Percentiles rank a stretch among this genome's conserved stretches.
These are phyloP conservation scores for Yamadazyma pseudoaaseri DNA, from an alignment of 1,139 yeast species.

Conservation along the genomic window DNA sequence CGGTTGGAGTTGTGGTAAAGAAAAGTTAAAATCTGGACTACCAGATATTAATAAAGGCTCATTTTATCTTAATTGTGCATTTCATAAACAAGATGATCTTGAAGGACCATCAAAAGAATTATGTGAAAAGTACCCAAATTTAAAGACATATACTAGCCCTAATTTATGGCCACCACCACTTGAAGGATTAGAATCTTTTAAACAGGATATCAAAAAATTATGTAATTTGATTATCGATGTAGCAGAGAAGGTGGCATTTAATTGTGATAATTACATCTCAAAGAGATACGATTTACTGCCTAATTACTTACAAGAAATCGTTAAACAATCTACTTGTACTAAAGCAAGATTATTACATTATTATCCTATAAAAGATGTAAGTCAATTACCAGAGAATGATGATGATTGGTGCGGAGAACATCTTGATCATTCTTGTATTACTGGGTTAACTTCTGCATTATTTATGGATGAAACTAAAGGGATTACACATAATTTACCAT, in stretches of 20 bases:
- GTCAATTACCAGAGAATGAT: constrained; percentile 11
- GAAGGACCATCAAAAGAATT: constrained; percentile 46
- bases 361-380: constrained; percentile 27
- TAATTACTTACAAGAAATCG: constrained; percentile 45
- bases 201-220: constrained; percentile 35
- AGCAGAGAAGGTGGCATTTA: constrained; percentile 50
- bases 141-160: constrained; percentile 46
- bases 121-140: constrained; percentile 28
- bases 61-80: constrained; percentile 59
- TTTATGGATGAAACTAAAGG: constrained; percentile 42
- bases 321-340: constrained; percentile 51
- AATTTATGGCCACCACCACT: constrained; percentile 53
- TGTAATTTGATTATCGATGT: constrained; percentile 50
- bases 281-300: constrained; percentile 28
- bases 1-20: constrained; percentile 70
- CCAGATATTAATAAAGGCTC: constrained; percentile 61
- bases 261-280: constrained; percentile 49
- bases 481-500: constrained; percentile 19
- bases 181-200: constrained; percentile 26
- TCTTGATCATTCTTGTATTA: constrained; percentile 60
- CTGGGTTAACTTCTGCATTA: constrained; percentile 60
- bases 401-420: constrained; percentile 68
- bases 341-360: constrained; percentile 63
- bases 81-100: constrained; percentile 39
- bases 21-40: constrained; percentile 39